Conservation (phyloP, 305 asterid species). For the Fraxinus baroniana region DNA sequence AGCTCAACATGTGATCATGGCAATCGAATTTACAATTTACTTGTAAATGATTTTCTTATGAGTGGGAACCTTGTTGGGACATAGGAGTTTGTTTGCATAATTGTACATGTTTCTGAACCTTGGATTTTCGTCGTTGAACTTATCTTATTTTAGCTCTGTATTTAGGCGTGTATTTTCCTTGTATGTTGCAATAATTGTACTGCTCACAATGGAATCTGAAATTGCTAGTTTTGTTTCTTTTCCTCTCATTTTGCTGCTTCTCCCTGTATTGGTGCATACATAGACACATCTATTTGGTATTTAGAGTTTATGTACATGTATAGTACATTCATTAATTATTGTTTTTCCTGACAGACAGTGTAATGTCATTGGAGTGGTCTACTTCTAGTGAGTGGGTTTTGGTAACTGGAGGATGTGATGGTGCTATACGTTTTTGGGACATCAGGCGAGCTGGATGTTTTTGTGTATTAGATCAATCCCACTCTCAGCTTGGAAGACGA, state of each 20-base stretch:
- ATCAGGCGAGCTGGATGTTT: slow-evolving; percentile 96
- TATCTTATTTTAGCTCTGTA: neutral
- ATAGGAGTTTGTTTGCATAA: neutral
- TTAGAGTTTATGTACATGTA: slow-evolving; percentile 18
- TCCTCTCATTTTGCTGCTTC: neutral
- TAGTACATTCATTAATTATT: slow-evolving; percentile 17
- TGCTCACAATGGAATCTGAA: neutral
- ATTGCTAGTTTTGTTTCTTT: neutral
- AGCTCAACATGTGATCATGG: neutral
- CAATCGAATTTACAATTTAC: neutral
- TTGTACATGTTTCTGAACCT: neutral
- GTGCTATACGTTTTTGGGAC: slow-evolving; percentile 99
- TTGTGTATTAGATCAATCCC: slow-evolving; percentile 82
- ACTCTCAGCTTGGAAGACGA: slow-evolving; percentile 86
- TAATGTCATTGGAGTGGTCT: slow-evolving; percentile 97
- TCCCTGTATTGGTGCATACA: slow-evolving; percentile 6
- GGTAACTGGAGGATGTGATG: slow-evolving; percentile 96
- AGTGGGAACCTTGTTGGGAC: neutral
- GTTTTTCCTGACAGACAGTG: slow-evolving; percentile 68
- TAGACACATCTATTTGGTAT: neutral
- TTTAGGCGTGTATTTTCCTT: neutral
- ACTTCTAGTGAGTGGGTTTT: slow-evolving; percentile 92
- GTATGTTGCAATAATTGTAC: neutral
- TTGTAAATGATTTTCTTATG: neutral
- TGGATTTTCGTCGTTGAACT: neutral